Evolutionary conservation across 768 basidiomycete species (phyloP).

Genomic region (Chalciporus chontae): DNA sequence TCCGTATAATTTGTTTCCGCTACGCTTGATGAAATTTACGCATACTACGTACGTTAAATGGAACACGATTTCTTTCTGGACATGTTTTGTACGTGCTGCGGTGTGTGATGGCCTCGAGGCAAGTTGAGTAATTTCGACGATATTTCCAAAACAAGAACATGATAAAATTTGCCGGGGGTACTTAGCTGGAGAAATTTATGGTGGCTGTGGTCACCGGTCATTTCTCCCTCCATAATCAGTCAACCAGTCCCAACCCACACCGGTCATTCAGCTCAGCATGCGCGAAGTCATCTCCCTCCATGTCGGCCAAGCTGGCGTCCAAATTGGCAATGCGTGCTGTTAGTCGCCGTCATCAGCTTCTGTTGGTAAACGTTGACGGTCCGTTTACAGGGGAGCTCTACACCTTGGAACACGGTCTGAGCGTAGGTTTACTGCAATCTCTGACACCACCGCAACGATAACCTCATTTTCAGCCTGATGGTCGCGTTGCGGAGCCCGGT

Average conservation of each 20-base stretch:
- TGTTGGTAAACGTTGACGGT: slow-evolving; percentile 6
- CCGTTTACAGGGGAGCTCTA: slow-evolving; percentile 83
- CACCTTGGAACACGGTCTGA: slow-evolving; percentile 95
- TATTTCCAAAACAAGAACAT: slow-evolving; percentile 26
- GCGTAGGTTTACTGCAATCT: slow-evolving; percentile 49
- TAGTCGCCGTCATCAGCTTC: slow-evolving; percentile 32
- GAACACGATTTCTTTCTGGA: slow-evolving; percentile 11
- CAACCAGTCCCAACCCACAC: slow-evolving; percentile 12
- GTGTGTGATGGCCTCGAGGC: no score
- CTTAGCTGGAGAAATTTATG: no score
- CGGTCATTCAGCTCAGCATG: slow-evolving; percentile 39
- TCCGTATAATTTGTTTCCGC: slow-evolving; percentile 28
- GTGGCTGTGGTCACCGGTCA: slow-evolving; percentile 6
- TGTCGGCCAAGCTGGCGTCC: slow-evolving; percentile 95
- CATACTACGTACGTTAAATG: slow-evolving; percentile 22
- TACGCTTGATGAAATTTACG: slow-evolving; percentile 34
- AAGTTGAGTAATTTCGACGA: neutral
- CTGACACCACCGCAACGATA: slow-evolving; percentile 12
- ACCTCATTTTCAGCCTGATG: slow-evolving; percentile 67
- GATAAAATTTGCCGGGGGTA: slow-evolving; percentile 19
- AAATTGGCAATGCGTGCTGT: slow-evolving; percentile 97
- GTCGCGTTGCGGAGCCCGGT: slow-evolving; percentile 67
- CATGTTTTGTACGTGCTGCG: neutral
- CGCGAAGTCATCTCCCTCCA: slow-evolving; percentile 95
- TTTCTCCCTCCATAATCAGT: slow-evolving; percentile 15